These are phyloP conservation scores for Cucurbita maxima DNA, from an alignment of 306 rosid genomes.

Conservation along the genomic window DNA sequence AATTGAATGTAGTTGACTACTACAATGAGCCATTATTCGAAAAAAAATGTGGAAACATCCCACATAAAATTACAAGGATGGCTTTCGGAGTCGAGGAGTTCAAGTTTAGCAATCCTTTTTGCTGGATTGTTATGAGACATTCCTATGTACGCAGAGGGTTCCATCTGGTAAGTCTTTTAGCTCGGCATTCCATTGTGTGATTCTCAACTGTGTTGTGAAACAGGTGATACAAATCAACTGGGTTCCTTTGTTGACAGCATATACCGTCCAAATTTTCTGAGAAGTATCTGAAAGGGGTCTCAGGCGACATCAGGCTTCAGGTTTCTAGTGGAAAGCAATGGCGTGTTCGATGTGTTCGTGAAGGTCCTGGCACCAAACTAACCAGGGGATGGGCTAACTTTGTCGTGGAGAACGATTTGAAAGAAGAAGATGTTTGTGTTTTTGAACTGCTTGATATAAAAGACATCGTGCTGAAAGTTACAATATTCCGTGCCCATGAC, in stretches of 20 bases:
- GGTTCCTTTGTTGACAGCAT: slow-evolving; percentile 35
- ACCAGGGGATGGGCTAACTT: slow-evolving; percentile 97
- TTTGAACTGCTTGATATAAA: slow-evolving; percentile 54
- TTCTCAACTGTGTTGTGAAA: background rate
- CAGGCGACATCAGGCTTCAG: slow-evolving; percentile 89
- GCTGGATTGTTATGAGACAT: slow-evolving; percentile 85
- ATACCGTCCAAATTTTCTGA: slow-evolving; percentile 95
- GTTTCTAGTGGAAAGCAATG: slow-evolving; percentile 60
- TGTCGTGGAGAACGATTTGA: slow-evolving; percentile 61
- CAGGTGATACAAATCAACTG: background rate
- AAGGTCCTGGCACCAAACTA: slow-evolving; percentile 76
- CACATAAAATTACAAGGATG: slow-evolving; percentile 81
- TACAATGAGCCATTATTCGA: slow-evolving; percentile 29
- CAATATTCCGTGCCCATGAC: slow-evolving; percentile 45
- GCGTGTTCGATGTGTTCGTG: slow-evolving; percentile 81
- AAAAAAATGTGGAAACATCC: slow-evolving; percentile 54
- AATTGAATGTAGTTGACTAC: slow-evolving; percentile 43
- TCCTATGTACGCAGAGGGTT: slow-evolving; percentile 90
- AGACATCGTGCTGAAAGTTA: slow-evolving; percentile 76
- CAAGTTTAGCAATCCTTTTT: slow-evolving; percentile 79
- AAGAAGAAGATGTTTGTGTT: slow-evolving; percentile 95
- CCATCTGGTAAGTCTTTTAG: slow-evolving; percentile 62
- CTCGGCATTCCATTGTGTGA: background rate
- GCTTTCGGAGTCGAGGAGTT: slow-evolving; percentile 57
- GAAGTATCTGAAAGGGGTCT: slow-evolving; percentile 66